These are phyloP conservation scores for Lecanicillium sp. DNA, from an alignment of 2,329 filamentous ascomycete genomes.

Conservation along the genomic window DNA sequence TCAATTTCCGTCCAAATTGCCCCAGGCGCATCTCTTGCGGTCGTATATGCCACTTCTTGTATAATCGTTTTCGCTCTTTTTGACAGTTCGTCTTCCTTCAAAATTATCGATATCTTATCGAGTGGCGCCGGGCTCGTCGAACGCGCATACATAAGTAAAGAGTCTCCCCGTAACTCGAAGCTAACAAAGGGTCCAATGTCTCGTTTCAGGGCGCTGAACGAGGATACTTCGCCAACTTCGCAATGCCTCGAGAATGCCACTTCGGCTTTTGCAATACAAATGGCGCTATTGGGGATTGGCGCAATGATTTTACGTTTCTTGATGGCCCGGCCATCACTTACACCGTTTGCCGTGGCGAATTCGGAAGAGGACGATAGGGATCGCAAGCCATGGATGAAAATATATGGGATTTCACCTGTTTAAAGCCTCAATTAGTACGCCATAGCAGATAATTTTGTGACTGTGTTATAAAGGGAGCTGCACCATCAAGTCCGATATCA, in stretches of 20 bases:
- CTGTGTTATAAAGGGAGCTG: too few species aligned
- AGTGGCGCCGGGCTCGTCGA: conserved; percentile 6
- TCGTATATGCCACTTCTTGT: too few species aligned
- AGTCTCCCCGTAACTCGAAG: conserved; percentile 10
- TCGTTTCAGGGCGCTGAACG: conserved; percentile 8
- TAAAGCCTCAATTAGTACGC: too few species aligned
- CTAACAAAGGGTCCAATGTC: conserved; percentile 15
- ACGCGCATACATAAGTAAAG: conserved; percentile 13
- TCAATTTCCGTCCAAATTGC: conserved; percentile 26
- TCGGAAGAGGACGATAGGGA: conserved; percentile 12
- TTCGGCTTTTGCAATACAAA: conserved; percentile 18
- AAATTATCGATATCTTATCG: conserved; percentile 12
- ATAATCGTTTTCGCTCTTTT: conserved; percentile 14
- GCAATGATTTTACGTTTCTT: conserved; percentile 23
- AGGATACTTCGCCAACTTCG: conserved; percentile 6
- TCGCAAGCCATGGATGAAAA: conserved; percentile 15
- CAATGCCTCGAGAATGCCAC: conserved; percentile 20
- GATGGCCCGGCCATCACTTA: conserved; percentile 9
- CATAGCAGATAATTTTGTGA: too few species aligned
- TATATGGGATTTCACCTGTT: conserved; percentile 16
- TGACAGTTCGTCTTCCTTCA: conserved; percentile 16
- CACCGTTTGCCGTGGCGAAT: conserved; percentile 2
- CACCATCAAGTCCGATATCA: conserved; percentile 1
- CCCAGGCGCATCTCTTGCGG: conserved; percentile 13
- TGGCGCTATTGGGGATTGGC: conserved; percentile 9